A percentile compares a stretch with the other conserved stretches of the same genome.
Evolutionary conservation across 345 rosid genomes (phyloP).

Genomic region (Fremontodendron californicum): DNA sequence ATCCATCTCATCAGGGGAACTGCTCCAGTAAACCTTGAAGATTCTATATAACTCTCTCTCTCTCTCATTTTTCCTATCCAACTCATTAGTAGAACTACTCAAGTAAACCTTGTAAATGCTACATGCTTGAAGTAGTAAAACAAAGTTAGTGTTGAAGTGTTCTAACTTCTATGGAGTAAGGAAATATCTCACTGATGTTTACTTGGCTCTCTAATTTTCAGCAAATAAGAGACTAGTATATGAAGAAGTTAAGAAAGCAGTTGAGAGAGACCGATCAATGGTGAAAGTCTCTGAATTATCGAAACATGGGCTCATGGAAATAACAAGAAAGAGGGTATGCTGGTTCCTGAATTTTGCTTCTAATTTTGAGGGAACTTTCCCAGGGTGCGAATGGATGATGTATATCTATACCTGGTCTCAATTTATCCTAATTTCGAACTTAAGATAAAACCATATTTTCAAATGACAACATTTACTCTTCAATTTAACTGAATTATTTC

Average conservation of each 20-base stretch:
- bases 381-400: slow-evolving; percentile 2
- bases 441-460: not conserved
- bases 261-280: slow-evolving; percentile 82
- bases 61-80: not conserved
- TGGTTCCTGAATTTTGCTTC: slow-evolving; percentile 18
- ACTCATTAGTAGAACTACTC: not conserved
- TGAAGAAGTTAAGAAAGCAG: slow-evolving; percentile 89
- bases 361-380: slow-evolving; percentile 4
- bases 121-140: not conserved
- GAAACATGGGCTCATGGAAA: slow-evolving; percentile 95
- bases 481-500: not conserved
- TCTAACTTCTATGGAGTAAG: not conserved
- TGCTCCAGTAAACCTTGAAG: not conserved
- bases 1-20: not conserved
- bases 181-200: slow-evolving; percentile 2
- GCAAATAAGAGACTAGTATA: slow-evolving; percentile 86
- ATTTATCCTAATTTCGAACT: not conserved
- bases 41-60: not conserved
- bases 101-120: not conserved
- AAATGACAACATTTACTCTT: not conserved
- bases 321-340: slow-evolving; percentile 92
- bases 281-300: slow-evolving; percentile 94
- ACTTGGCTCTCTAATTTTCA: slow-evolving; percentile 38
- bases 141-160: not conserved
- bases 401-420: not conserved